Percentiles rank a stretch among this genome's conserved stretches.
Conservation (phyloP, 139 green algal species). For the Deuterostichococcus epilithicus region DNA sequence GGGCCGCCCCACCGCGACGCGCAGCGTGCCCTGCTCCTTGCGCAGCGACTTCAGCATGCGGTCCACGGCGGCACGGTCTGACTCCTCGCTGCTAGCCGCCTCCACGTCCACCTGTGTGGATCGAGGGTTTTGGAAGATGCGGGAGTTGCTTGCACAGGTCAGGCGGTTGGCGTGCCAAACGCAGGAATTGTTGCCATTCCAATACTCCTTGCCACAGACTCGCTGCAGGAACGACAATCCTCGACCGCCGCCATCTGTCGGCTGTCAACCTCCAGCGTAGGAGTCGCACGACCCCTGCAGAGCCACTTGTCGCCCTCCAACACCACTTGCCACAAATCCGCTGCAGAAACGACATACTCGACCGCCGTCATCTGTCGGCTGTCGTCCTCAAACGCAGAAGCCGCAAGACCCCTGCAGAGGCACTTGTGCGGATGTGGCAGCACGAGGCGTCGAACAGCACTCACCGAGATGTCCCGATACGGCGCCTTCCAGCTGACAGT, state of each 20-base stretch:
- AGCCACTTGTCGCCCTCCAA: background rate
- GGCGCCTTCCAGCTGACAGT: constrained; percentile 48
- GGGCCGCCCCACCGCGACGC: constrained; percentile 44
- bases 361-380: background rate
- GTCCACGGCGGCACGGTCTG: constrained; percentile 47
- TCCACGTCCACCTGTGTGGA: constrained; percentile 19
- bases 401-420: background rate
- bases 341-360: too few species aligned
- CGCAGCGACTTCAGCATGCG: constrained; percentile 48
- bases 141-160: background rate
- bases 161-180: background rate
- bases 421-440: background rate
- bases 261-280: background rate
- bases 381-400: background rate
- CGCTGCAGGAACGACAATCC: too few species aligned
- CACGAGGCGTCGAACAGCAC: background rate
- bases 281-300: background rate
- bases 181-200: background rate
- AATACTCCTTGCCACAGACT: background rate
- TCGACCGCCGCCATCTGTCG: too few species aligned
- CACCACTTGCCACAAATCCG: constrained; percentile 11
- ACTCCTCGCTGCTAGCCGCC: constrained; percentile 17
- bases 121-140: background rate
- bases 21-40: constrained; percentile 54
- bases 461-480: constrained; percentile 59